A percentile compares a stretch with the other conserved stretches of the same genome.
Evolutionary conservation across 345 rosid genomes (phyloP).

Genomic region (Aurinia saxatilis): DNA sequence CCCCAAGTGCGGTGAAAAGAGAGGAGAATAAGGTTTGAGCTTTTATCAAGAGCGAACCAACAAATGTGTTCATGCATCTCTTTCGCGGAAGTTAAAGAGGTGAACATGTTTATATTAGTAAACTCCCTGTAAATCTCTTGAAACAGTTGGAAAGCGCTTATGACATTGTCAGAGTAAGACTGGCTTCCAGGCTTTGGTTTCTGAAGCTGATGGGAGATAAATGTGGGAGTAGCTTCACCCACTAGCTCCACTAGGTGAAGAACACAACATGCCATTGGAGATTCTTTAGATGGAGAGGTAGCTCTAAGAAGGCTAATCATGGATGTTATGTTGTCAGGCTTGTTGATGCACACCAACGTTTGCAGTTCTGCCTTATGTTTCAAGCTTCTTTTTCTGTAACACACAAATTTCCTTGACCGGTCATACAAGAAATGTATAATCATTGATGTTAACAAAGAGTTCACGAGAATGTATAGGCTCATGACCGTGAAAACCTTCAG

Average conservation of each 20-base stretch:
- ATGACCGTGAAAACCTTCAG: background rate
- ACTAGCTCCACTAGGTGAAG: slow-evolving; percentile 45
- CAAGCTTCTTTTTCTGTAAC: slow-evolving; percentile 32
- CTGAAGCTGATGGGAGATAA: slow-evolving; percentile 42
- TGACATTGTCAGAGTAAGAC: slow-evolving; percentile 35
- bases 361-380: slow-evolving; percentile 30
- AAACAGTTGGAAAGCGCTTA: slow-evolving; percentile 30
- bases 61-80: slow-evolving; percentile 47
- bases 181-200: slow-evolving; percentile 1
- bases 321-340: slow-evolving; percentile 29
- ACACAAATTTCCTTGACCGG: slow-evolving; percentile 32
- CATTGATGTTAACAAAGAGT: slow-evolving; percentile 22
- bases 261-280: slow-evolving; percentile 31
- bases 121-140: background rate
- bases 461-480: slow-evolving; percentile 9
- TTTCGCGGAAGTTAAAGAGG: slow-evolving; percentile 29
- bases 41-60: slow-evolving; percentile 34
- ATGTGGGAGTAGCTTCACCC: slow-evolving; percentile 41
- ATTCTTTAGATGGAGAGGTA: slow-evolving; percentile 22
- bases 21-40: slow-evolving; percentile 33
- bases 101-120: slow-evolving; percentile 26
- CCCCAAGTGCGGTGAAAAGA: slow-evolving; percentile 52
- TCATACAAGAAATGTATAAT: slow-evolving; percentile 30
- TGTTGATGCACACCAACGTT: slow-evolving; percentile 38
- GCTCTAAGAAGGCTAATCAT: slow-evolving; percentile 28